These are phyloP conservation scores for Colletotrichum aenigma DNA, from an alignment of 2,329 filamentous ascomycete genomes.

Conservation along the genomic window DNA sequence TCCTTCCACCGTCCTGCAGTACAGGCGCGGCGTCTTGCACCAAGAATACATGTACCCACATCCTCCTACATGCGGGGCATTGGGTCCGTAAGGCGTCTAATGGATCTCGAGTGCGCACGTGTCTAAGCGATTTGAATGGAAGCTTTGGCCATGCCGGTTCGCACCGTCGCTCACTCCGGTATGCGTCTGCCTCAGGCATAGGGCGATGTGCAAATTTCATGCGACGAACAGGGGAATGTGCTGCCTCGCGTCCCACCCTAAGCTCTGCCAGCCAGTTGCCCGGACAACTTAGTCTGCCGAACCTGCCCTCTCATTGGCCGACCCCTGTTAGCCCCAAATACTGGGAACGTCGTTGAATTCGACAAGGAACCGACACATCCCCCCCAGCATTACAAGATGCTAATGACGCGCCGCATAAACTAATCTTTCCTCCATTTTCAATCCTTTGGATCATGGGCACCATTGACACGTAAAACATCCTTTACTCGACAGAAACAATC, in stretches of 20 bases:
- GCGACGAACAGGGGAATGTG: constrained; percentile 8
- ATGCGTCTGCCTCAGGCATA: not conserved
- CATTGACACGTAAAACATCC: constrained; percentile 44
- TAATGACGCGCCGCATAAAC: constrained; percentile 38
- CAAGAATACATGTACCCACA: not conserved
- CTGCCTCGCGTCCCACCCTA: not conserved
- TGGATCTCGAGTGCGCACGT: not conserved
- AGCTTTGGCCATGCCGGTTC: not conserved
- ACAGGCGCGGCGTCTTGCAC: not conserved
- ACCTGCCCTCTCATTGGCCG: constrained; percentile 13
- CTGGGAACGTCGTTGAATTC: constrained; percentile 8
- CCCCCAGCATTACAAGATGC: constrained; percentile 18
- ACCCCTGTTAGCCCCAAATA: constrained; percentile 22
- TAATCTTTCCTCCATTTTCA: constrained; percentile 36
- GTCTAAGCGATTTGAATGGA: not conserved
- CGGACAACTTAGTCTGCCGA: constrained; percentile 24
- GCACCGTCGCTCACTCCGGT: not conserved
- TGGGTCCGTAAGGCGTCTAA: not conserved
- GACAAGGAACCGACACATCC: constrained; percentile 22
- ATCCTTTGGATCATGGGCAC: constrained; percentile 39
- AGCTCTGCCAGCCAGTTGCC: constrained; percentile 17
- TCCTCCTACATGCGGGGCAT: not conserved
- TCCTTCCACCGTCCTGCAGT: not conserved
- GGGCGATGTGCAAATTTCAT: not conserved
- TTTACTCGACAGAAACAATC: constrained; percentile 28